Percentiles rank a stretch among this genome's conserved stretches.
Conservation (phyloP, 2,329 filamentous ascomycete genomes). For the Curvularia hawaiiensis region DNA sequence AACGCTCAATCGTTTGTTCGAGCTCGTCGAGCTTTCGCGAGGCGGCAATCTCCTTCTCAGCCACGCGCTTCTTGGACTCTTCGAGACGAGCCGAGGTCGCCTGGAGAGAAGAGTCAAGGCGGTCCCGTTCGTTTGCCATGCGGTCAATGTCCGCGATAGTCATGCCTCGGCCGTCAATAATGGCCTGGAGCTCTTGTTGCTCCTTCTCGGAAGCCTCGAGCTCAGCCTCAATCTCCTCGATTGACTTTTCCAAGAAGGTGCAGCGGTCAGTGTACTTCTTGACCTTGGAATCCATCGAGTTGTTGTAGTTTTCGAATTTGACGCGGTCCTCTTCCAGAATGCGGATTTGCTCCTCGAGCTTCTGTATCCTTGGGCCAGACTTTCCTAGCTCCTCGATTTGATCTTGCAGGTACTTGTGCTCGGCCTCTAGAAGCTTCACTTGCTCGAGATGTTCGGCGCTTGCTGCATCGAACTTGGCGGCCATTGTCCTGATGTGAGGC, state of each 20-base stretch:
- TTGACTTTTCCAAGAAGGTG: slow-evolving; percentile 82
- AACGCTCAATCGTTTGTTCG: slow-evolving; percentile 86
- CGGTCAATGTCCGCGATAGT: slow-evolving; percentile 98
- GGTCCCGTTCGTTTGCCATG: slow-evolving; percentile 94
- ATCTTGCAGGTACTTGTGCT: slow-evolving; percentile 78
- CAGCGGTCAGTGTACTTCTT: slow-evolving; percentile 87
- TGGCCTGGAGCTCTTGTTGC: slow-evolving; percentile 76
- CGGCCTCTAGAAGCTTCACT: slow-evolving; percentile 82
- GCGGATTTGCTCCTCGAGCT: slow-evolving; percentile 86
- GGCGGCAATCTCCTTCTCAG: slow-evolving; percentile 87
- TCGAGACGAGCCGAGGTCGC: slow-evolving; percentile 76
- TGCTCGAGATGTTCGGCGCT: slow-evolving; percentile 87
- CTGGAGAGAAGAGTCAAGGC: slow-evolving; percentile 87
- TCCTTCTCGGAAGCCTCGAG: slow-evolving; percentile 83
- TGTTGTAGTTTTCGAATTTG: slow-evolving; percentile 96
- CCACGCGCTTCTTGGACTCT: slow-evolving; percentile 80
- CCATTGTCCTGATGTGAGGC: slow-evolving; percentile 88
- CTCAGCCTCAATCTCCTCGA: slow-evolving; percentile 83
- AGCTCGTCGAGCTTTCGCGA: slow-evolving; percentile 86
- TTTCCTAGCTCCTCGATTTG: slow-evolving; percentile 92
- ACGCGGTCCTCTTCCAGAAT: slow-evolving; percentile 92
- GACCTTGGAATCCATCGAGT: slow-evolving; percentile 78
- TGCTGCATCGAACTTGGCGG: slow-evolving; percentile 79
- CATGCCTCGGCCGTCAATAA: slow-evolving; percentile 91
- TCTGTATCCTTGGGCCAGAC: slow-evolving; percentile 78